phyloP scores from a whole-genome alignment of 352 stramenopile genomes.

The Peronospora destructor region DNA sequence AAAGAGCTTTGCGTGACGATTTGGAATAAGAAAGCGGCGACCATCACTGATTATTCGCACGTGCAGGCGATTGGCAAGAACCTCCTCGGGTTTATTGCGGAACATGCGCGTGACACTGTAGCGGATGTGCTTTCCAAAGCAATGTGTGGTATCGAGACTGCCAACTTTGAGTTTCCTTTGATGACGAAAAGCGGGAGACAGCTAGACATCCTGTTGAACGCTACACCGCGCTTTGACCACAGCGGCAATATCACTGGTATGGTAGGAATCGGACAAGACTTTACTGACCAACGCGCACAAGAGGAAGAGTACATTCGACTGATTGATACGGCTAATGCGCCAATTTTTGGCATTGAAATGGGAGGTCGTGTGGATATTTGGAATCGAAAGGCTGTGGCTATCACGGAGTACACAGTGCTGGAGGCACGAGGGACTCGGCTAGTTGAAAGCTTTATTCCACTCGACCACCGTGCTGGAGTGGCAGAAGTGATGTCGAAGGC shows the following conservation, averaged over 20 bases:
- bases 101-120: slow-evolving; percentile 58
- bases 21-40: slow-evolving; percentile 91
- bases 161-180: slow-evolving; percentile 84
- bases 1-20: slow-evolving; percentile 73
- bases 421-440: slow-evolving; percentile 85
- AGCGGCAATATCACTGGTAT: slow-evolving; percentile 65
- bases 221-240: slow-evolving; percentile 65
- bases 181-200: slow-evolving; percentile 64
- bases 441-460: slow-evolving; percentile 87
- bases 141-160: slow-evolving; percentile 52
- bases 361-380: slow-evolving; percentile 82
- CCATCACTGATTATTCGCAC: slow-evolving; percentile 83
- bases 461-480: slow-evolving; percentile 56
- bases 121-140: slow-evolving; percentile 60
- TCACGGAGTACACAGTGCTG: slow-evolving; percentile 85
- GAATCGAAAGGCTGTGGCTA: slow-evolving; percentile 87
- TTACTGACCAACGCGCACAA: slow-evolving; percentile 76
- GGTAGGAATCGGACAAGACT: slow-evolving; percentile 74
- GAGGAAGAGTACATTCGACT: slow-evolving; percentile 83
- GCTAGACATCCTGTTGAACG: slow-evolving; percentile 78
- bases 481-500: slow-evolving; percentile 58
- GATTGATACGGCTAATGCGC: slow-evolving; percentile 87
- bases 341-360: slow-evolving; percentile 87
- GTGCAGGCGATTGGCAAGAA: slow-evolving; percentile 81
- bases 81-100: slow-evolving; percentile 60